Evolutionary conservation across 768 basidiomycete genomes (phyloP), one percentile per base, ranked within the genome.

Genomic region (Galerina sulciceps): DNA sequence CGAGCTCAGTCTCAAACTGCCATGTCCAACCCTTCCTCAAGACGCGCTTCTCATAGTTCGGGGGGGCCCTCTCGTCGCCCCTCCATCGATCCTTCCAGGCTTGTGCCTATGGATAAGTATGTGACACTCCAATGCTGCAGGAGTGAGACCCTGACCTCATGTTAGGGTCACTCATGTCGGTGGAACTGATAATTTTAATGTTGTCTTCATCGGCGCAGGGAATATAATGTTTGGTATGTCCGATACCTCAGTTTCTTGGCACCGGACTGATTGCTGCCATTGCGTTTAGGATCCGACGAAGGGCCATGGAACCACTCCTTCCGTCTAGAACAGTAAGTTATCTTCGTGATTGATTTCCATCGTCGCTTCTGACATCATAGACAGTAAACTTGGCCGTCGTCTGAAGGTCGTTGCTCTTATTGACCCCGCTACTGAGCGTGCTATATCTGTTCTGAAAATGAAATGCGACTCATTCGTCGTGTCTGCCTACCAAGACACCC

Each of bases 321-420:
- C 82, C 90, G 93, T 67, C 83, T 94, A 55, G 92, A 94, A 79
- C 90, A 92, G 93, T 93, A 65, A 66, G 86, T 74, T 13, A 13
- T 22, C 37, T 54, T 44, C 26, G 26, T 31, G 8, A 31, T 53
- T 47, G 22, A 60, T 72, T 40, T 65, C 22, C 34, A 49, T 43
- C 50, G 49, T 43, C 53, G 55, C 36, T 34, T 53, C 47, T 47
- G 45, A 22, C 53, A 45, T 43, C 26, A 37, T 15, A 47, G 48
- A 6, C 65, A 93, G 94, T 75, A 96, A 99, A 81, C 90, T 99
- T 59, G 96, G 96, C 46, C 89, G 87, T 18, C 93, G 96, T 63
- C 91, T 99, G 74, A 98, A 96, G 73, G 93, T 99, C 56, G 87
- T 96, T 61, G 96, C 94, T 22, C 80, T 99, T 57, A 89, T 99